phyloP scores from a whole-genome alignment of 371 early-diverging fungal genomes.

The Batkoa obscura region DNA sequence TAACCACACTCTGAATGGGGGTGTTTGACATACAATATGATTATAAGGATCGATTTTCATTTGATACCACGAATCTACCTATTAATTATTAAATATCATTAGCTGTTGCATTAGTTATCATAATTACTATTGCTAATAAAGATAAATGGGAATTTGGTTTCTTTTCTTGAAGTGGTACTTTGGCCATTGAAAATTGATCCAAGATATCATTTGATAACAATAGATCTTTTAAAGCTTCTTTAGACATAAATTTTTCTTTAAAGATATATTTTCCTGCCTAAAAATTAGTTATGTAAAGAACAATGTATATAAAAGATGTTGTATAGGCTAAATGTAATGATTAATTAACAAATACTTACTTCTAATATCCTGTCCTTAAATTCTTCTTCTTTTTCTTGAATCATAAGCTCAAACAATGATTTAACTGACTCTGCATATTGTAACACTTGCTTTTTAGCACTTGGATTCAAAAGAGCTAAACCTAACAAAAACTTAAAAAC shows the following conservation, averaged over 20 bases:
- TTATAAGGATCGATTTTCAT: conserved; percentile 76
- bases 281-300: neutral
- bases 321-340: too few relatives aligned
- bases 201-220: conserved; percentile 61
- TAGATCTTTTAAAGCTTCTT: conserved; percentile 20
- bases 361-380: conserved; percentile 45
- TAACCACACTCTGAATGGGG: conserved; percentile 83
- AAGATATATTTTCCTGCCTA: conserved; percentile 75
- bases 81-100: neutral
- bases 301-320: neutral
- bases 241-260: conserved; percentile 28
- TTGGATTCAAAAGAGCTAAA: conserved; percentile 83
- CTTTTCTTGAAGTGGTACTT: conserved; percentile 50
- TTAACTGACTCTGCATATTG: conserved; percentile 78
- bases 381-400: conserved; percentile 63
- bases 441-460: conserved; percentile 60
- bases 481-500: conserved; percentile 19
- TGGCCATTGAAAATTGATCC: conserved; percentile 75
- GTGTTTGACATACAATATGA: conserved; percentile 88
- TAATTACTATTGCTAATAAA: conserved; percentile 67
- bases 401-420: conserved; percentile 83
- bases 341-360: conserved; percentile 12
- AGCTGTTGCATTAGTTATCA: neutral
- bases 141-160: conserved; percentile 84
- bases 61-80: conserved; percentile 76